Base-by-base conservation (phyloP, 371 early-diverging fungal species). In the Mortierella sp. region DNA sequence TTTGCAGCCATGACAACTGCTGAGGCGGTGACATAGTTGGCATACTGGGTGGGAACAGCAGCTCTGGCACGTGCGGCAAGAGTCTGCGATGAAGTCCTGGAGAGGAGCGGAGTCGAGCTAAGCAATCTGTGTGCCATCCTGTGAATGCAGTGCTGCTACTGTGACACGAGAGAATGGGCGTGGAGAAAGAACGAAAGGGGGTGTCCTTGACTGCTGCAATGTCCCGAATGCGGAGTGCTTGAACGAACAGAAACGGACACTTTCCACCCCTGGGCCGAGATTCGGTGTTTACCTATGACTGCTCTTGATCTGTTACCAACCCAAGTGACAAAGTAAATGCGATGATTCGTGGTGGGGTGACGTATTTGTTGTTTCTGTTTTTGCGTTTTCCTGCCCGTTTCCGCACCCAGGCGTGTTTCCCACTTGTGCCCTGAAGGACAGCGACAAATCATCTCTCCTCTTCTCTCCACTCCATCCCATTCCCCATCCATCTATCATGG, bases 11-110 rank as follows among this genome's bases (percentile, higher is more conserved):
- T 65, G 59, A 65, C 70, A 21, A 61, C 78, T 30, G 70, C 58
- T 3, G 78, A 76, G 50, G 78, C 70, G 6, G 70, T 76, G 46
- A 76, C 78, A 57, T 76, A 76, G 65, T 70, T 76, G 58, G 78
- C 78, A 49, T 65, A 70, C 59, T 76, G 78, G n/a, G 51, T 66
- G 21, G 78, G 78, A 4, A 76, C 50, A 7, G 49, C 55, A 43
- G 58, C 61, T 42, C 62, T 64, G 26, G 42, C 64, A 44, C 78
- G 78, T 37, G 70, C 52, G 42, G 56, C 50, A n/a, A 76, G 24
- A 21, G 78, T 52, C 32, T 46, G 68, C 23, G 50, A n/a, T n/a
- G n/a, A 58, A 7, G 73, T 53, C 67, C 68, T 68, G 57, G 49
- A 24, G 41, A 68, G 55, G 41, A 75, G 56, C 6, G 64, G 60